Conservation (phyloP, 163 green algal genomes). For the Coccomyxa subellipsoidea region DNA sequence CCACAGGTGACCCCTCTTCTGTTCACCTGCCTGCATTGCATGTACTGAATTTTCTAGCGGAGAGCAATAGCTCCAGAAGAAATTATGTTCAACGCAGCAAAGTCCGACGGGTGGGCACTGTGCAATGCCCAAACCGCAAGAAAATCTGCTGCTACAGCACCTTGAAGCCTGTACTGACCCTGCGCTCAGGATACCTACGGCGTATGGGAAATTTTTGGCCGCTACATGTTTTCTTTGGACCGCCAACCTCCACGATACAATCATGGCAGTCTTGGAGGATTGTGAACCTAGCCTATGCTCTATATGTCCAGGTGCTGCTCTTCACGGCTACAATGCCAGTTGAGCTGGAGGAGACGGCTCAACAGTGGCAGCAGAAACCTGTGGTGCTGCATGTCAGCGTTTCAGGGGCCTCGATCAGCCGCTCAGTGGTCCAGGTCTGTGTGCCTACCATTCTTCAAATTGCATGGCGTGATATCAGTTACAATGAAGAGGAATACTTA, state of each 20-base stretch:
- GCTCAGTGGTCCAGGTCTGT: conserved; percentile 47
- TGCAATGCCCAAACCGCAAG: not conserved
- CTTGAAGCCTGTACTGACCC: not conserved
- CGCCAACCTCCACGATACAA: not conserved
- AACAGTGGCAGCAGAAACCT: conserved; percentile 54
- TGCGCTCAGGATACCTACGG: not conserved
- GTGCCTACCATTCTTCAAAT: too few species aligned
- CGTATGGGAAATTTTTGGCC: conserved; percentile 2
- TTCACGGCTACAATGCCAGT: conserved; percentile 84
- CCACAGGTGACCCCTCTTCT: not conserved
- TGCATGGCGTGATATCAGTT: too few species aligned
- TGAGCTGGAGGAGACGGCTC: conserved; percentile 44
- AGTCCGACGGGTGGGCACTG: conserved; percentile 14
- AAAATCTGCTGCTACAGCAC: not conserved
- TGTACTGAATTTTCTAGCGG: too few species aligned
- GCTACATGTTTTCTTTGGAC: not conserved
- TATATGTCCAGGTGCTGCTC: conserved; percentile 63
- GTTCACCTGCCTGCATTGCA: not conserved
- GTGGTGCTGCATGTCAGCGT: conserved; percentile 27
- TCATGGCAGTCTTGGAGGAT: not conserved
- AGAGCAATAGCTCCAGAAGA: too few species aligned
- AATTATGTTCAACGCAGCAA: too few species aligned
- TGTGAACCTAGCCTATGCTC: not conserved
- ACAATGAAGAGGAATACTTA: too few species aligned
- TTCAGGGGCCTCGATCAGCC: conserved; percentile 56